Evolutionary conservation across 2,329 filamentous ascomycete species (phyloP).

Genomic region (Diplocarpon rosae): DNA sequence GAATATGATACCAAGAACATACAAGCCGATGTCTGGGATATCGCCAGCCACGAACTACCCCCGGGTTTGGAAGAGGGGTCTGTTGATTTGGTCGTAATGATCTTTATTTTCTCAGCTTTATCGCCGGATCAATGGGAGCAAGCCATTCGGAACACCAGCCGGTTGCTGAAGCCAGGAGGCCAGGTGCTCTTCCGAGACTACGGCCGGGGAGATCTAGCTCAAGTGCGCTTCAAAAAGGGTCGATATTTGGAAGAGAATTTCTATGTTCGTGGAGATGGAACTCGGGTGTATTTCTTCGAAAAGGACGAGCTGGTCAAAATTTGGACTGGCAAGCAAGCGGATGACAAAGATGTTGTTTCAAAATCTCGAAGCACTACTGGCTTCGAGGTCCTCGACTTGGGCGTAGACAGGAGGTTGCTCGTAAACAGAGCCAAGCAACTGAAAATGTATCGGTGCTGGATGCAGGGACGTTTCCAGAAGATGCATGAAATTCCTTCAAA

Average conservation of each 20-base stretch:
- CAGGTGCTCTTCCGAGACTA: slow-evolving; percentile 93
- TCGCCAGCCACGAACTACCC: slow-evolving; percentile 60
- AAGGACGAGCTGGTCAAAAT: slow-evolving; percentile 69
- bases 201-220: slow-evolving; percentile 85
- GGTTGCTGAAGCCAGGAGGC: slow-evolving; percentile 83
- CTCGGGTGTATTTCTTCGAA: slow-evolving; percentile 95
- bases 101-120: slow-evolving; percentile 94
- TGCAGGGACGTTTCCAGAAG: slow-evolving; percentile 74
- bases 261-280: slow-evolving; percentile 90
- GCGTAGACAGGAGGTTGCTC: slow-evolving; percentile 76
- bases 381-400: slow-evolving; percentile 70
- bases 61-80: slow-evolving; percentile 65
- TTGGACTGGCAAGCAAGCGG: slow-evolving; percentile 46
- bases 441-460: slow-evolving; percentile 99
- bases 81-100: slow-evolving; percentile 85
- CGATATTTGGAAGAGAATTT: slow-evolving; percentile 94
- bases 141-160: slow-evolving; percentile 71
- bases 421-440: slow-evolving; percentile 83
- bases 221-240: slow-evolving; percentile 94
- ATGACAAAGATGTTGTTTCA: slow-evolving; percentile 2
- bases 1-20: slow-evolving; percentile 63
- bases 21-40: slow-evolving; percentile 92
- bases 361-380: slow-evolving; percentile 16
- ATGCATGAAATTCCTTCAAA: neutral
- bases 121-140: slow-evolving; percentile 74